Percentiles rank a stretch among this genome's conserved stretches.
phyloP scores from a whole-genome alignment of 768 basidiomycete genomes.

The Termitomyces sp. region DNA sequence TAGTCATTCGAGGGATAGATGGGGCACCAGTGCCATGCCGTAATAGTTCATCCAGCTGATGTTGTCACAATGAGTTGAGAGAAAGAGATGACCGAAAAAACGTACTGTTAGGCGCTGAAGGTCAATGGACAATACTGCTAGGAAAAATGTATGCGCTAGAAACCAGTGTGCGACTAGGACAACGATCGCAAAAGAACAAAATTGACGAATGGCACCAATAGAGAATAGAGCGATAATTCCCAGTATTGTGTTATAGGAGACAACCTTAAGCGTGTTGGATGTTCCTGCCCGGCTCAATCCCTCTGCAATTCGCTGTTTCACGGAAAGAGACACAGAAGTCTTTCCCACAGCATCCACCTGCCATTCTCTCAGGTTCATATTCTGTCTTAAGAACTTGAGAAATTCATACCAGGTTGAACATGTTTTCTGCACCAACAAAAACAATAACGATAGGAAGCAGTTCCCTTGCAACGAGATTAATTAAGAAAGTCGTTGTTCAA shows the following conservation, averaged over 20 bases:
- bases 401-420: slow-evolving; percentile 80
- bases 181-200: slow-evolving; percentile 90
- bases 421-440: slow-evolving; percentile 95
- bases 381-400: background rate
- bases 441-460: slow-evolving; percentile 90
- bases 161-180: slow-evolving; percentile 97
- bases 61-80: slow-evolving; percentile 5
- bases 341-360: slow-evolving; percentile 81
- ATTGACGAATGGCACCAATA: slow-evolving; percentile 81
- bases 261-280: slow-evolving; percentile 88
- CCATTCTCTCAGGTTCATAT: slow-evolving; percentile 6
- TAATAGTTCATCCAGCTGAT: slow-evolving; percentile 79
- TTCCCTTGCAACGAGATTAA: slow-evolving; percentile 44
- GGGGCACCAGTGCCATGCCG: slow-evolving; percentile 59
- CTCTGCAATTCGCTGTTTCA: slow-evolving; percentile 87
- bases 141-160: slow-evolving; percentile 92
- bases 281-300: slow-evolving; percentile 88
- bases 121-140: slow-evolving; percentile 93
- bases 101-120: slow-evolving; percentile 84
- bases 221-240: slow-evolving; percentile 71
- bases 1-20: slow-evolving; percentile 22
- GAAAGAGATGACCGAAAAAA: slow-evolving; percentile 2
- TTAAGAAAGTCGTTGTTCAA: background rate
- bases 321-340: slow-evolving; percentile 81
- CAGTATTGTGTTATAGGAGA: slow-evolving; percentile 78